phyloP scores from a whole-genome alignment of 768 basidiomycete species.

The Mycena vitilis region DNA sequence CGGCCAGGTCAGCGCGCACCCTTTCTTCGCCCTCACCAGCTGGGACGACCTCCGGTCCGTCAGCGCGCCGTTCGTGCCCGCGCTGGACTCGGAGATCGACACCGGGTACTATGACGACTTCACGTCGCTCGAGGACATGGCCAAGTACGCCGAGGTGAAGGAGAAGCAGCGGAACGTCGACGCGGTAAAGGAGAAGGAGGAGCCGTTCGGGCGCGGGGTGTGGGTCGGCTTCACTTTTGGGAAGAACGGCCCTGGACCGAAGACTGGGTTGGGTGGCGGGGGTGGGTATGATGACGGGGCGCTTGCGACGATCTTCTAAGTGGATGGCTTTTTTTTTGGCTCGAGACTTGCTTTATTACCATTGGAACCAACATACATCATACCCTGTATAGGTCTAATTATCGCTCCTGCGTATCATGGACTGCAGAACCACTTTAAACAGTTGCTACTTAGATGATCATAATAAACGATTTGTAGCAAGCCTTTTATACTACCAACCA shows the following conservation, averaged over 20 bases:
- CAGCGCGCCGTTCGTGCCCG: conserved; percentile 92
- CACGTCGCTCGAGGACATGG: conserved; percentile 92
- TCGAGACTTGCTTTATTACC: conserved; percentile 23
- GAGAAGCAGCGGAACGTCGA: conserved; percentile 98
- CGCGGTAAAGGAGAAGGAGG: conserved; percentile 89
- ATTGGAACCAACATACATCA: conserved; percentile 28
- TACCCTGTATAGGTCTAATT: conserved; percentile 29
- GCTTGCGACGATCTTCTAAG: conserved; percentile 69
- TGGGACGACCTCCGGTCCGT: conserved; percentile 85
- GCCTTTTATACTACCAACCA: too few relatives aligned
- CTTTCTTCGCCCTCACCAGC: conserved; percentile 82
- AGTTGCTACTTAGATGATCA: neutral
- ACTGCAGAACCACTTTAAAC: neutral
- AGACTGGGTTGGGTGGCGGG: conserved; percentile 48
- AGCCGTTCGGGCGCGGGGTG: conserved; percentile 75
- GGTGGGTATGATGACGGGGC: conserved; percentile 62
- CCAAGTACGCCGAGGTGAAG: conserved; percentile 97
- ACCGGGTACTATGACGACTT: conserved; percentile 97
- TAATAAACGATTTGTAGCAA: too few relatives aligned
- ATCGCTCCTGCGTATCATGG: conserved; percentile 3
- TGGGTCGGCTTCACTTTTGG: conserved; percentile 96
- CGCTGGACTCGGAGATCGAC: conserved; percentile 93
- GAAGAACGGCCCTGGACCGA: conserved; percentile 80
- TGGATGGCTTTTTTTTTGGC: conserved; percentile 1
- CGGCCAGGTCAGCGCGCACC: conserved; percentile 76